phyloP scores from a whole-genome alignment of 306 rosid species.

The Cicer pinnatifidum region DNA sequence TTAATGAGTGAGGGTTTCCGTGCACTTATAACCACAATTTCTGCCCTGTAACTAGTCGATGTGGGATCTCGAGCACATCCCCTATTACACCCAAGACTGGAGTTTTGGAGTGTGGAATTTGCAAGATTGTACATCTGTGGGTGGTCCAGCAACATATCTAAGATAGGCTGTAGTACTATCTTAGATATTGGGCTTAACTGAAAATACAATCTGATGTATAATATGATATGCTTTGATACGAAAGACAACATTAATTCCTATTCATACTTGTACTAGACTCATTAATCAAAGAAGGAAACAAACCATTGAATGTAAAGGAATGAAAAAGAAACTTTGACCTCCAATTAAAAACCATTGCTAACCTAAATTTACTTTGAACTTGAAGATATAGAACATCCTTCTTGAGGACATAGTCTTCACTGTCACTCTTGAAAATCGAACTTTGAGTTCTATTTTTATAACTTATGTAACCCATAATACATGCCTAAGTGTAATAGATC shows the following conservation, averaged over 20 bases:
- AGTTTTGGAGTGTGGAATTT: not conserved
- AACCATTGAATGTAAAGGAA: not conserved
- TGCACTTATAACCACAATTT: not conserved
- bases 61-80: not conserved
- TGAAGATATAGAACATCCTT: not conserved
- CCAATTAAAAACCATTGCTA: constrained; percentile 5
- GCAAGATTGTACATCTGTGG: not conserved
- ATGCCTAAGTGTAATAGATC: not conserved
- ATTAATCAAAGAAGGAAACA: not conserved
- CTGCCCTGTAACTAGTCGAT: not conserved
- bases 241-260: not conserved
- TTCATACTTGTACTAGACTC: not conserved
- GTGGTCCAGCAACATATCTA: not conserved
- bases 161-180: not conserved
- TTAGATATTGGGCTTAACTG: not conserved
- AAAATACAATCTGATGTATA: not conserved
- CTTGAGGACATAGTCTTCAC: not conserved
- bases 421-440: constrained; percentile 4
- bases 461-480: not conserved
- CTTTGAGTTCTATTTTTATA: not conserved
- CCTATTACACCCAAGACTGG: not conserved
- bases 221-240: not conserved
- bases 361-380: not conserved
- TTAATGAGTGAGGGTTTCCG: not conserved
- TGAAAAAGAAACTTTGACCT: not conserved